Conservation (phyloP, 1,284 basidiomycete species). For the Rhodotorula sp. region DNA sequence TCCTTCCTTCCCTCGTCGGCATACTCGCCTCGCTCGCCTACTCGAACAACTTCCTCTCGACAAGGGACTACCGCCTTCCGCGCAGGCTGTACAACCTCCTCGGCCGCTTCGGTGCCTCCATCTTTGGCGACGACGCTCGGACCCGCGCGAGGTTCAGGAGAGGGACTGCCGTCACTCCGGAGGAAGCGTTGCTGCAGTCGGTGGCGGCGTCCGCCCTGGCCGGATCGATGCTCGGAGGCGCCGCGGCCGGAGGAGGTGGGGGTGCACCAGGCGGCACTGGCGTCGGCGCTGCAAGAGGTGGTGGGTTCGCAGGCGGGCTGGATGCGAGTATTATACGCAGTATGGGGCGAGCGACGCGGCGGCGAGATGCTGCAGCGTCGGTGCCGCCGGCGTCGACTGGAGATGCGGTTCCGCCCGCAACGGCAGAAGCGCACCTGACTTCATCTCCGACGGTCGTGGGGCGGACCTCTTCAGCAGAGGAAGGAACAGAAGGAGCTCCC, state of each 20-base stretch:
- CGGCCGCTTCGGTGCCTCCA: conserved; percentile 58
- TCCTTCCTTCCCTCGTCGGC: conserved; percentile 62
- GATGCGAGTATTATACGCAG: conserved; percentile 2
- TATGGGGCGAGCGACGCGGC: background rate
- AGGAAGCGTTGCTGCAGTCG: conserved; percentile 11
- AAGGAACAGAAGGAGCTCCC: background rate
- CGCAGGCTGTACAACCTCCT: conserved; percentile 58
- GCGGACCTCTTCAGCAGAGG: background rate
- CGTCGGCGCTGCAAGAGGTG: background rate
- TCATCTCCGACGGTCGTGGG: background rate
- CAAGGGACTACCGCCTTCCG: conserved; percentile 72
- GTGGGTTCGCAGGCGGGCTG: background rate
- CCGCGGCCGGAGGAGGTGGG: background rate
- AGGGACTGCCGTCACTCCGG: conserved; percentile 10
- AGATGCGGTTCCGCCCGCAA: too few relatives aligned
- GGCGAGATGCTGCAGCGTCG: background rate
- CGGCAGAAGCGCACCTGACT: background rate
- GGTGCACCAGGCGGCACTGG: background rate
- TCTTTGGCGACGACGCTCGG: conserved; percentile 59
- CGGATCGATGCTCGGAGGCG: background rate
- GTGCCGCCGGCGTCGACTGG: background rate
- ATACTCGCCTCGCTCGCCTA: conserved; percentile 70
- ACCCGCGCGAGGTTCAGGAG: conserved; percentile 50
- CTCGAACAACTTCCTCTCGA: conserved; percentile 69
- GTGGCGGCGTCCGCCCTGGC: background rate